Evolutionary conservation across 805 yeast genomes (phyloP), one percentile per base, ranked within the genome.

Genomic region (Clavispora vitiphila): DNA sequence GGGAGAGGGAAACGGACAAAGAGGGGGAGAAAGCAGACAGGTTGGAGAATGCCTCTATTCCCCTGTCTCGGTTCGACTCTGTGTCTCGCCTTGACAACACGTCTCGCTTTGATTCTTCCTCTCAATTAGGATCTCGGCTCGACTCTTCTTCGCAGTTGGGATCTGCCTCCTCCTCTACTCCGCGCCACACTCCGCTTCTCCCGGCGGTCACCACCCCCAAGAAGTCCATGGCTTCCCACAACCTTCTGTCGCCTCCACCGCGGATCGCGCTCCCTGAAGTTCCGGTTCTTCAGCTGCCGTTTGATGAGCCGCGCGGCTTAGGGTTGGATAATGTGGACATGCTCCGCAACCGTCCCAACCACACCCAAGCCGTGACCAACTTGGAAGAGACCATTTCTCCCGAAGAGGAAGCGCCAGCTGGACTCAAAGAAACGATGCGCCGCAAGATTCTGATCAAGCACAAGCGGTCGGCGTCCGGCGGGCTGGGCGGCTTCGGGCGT

Each of bases 381-480:
- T 52, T 65, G 26, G 72, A 67, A 43, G 64, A 58, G 7, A 37
- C 43, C 18, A 22, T 42, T 40, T 10, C 37, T 26, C 37, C n/a
- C 37, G 43, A 35, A 11, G 41, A 41, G 31, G 37, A 35, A 7
- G 22, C 43, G 34, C 38, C 55, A n/a, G 38, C 57, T 5, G 44
- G 60, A n/a, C 54, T 71, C 32, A 61, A 54, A 42, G 53, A 50
- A 24, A 60, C 66, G 25, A 44, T 65, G 8, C 41, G 65, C 62
- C n/a, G 63, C 62, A 31, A 63, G 47, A 46, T 54, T 10, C 57
- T 61, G 41, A 53, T 69, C 42, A 67, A 61, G 43, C 75, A 69
- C 50, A 69, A 69, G 45, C 52, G 75, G 14, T 65, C 72, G 8
- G 49, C 52, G 5, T 66, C 72, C 23, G 70, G 70, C 18, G 70